A percentile compares a stretch with the other conserved stretches of the same genome.
Evolutionary conservation across 2,329 filamentous ascomycete species (phyloP).

Genomic region (Ilyonectria destructans): DNA sequence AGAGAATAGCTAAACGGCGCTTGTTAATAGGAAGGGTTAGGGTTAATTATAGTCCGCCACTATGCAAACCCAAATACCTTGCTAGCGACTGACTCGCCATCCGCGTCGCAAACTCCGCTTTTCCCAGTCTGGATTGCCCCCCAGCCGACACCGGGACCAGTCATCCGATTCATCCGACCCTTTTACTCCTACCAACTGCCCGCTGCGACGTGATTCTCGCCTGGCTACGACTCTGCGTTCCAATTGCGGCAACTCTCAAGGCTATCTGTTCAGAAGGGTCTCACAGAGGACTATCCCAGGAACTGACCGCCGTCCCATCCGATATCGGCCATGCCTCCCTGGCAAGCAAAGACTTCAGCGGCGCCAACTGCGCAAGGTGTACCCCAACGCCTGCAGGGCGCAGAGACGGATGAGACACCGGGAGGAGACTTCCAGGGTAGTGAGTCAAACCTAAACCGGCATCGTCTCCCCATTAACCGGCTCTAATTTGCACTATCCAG

Average conservation of each 20-base stretch:
- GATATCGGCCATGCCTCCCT: slow-evolving; percentile 10
- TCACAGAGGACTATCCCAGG: neutral
- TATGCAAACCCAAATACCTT: neutral
- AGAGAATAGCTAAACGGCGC: no score
- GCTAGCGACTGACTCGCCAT: neutral
- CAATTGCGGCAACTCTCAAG: neutral
- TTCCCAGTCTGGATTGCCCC: neutral
- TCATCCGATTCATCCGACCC: neutral
- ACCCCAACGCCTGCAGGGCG: slow-evolving; percentile 1
- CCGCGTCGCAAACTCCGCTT: neutral
- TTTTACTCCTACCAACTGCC: neutral
- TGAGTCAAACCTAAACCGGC: neutral
- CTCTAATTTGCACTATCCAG: neutral
- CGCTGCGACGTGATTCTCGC: neutral
- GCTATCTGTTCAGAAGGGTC: neutral
- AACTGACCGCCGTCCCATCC: neutral
- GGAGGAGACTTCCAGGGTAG: neutral
- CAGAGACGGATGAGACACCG: neutral
- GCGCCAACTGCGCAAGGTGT: neutral
- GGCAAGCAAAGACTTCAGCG: neutral
- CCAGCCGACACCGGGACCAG: neutral
- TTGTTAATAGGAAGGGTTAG: no score
- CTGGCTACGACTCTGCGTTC: neutral
- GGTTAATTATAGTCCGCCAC: no score
- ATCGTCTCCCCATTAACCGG: neutral